Evolutionary conservation across 768 basidiomycete genomes (phyloP).

Genomic region (Pleurotus cornucopiae): DNA sequence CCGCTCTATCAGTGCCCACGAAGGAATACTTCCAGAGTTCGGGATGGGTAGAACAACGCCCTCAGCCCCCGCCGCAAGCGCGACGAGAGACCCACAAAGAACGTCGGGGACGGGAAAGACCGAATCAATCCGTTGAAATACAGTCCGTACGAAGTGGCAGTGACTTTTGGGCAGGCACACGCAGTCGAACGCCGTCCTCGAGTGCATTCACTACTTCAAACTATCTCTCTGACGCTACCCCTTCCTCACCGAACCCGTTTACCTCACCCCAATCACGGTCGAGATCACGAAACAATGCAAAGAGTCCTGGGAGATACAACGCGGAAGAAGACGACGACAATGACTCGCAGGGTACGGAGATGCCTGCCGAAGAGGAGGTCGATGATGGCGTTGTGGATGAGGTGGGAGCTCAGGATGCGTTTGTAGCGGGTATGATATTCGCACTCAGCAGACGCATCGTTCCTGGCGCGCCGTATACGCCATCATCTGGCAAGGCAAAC

Average conservation of each 20-base stretch:
- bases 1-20: slow-evolving; percentile 76
- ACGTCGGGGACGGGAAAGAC: slow-evolving; percentile 12
- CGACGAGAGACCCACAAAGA: slow-evolving; percentile 9
- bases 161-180: slow-evolving; percentile 69
- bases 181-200: slow-evolving; percentile 51
- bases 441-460: slow-evolving; percentile 66
- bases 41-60: slow-evolving; percentile 64
- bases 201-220: slow-evolving; percentile 46
- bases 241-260: slow-evolving; percentile 19
- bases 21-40: slow-evolving; percentile 85
- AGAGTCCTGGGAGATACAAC: slow-evolving; percentile 26
- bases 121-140: slow-evolving; percentile 25
- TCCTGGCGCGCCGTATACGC: slow-evolving; percentile 77
- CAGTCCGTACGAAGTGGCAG: slow-evolving; percentile 63
- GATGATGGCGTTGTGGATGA: slow-evolving; percentile 56
- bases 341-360: slow-evolving; percentile 59
- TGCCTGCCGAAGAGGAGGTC: slow-evolving; percentile 30
- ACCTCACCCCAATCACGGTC: slow-evolving; percentile 8
- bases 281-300: slow-evolving; percentile 6
- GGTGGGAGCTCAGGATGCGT: slow-evolving; percentile 76
- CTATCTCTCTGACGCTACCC: slow-evolving; percentile 25
- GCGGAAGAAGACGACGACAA: slow-evolving; percentile 45
- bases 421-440: slow-evolving; percentile 86
- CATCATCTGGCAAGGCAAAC: slow-evolving; percentile 40
- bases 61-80: slow-evolving; percentile 16